A percentile compares a stretch with the other conserved stretches of the same genome.
Evolutionary conservation across 768 basidiomycete species (phyloP).

Genomic region (Amanita pseudoporphyria): DNA sequence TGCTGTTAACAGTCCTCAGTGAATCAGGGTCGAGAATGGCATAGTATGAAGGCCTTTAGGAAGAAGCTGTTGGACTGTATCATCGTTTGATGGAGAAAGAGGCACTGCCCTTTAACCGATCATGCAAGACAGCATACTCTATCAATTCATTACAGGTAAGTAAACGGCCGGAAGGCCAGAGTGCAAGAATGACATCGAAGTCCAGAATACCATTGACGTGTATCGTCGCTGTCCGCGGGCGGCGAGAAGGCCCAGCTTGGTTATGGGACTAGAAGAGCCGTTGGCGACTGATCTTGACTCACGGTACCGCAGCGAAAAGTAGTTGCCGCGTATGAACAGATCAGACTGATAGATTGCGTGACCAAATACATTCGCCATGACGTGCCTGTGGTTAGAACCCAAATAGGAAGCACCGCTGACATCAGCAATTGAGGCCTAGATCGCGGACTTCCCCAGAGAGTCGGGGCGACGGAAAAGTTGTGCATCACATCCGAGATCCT

Average conservation of each 20-base stretch:
- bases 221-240: conserved; percentile 6
- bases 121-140: too few species aligned
- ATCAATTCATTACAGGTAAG: neutral
- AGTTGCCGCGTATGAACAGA: conserved; percentile 7
- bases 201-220: conserved; percentile 3
- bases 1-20: neutral
- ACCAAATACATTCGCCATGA: conserved; percentile 9
- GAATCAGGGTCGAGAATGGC: neutral
- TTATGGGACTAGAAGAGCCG: neutral
- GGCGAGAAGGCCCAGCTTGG: neutral
- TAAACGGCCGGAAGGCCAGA: neutral
- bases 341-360: conserved; percentile 15
- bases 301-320: conserved; percentile 9
- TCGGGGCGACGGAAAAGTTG: conserved; percentile 20
- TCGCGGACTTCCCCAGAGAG: conserved; percentile 24
- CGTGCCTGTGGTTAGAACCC: conserved; percentile 14
- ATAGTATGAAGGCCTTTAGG: too few species aligned
- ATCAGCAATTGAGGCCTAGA: conserved; percentile 12
- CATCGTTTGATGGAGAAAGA: neutral
- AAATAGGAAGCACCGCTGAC: conserved; percentile 6
- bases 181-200: neutral
- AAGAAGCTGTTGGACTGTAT: neutral
- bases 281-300: conserved; percentile 1
- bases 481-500: conserved; percentile 22
- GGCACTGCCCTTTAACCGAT: neutral